Percentiles rank a stretch among this genome's conserved stretches.
Conservation (phyloP, 768 basidiomycete species). For the Naganishia vishniacii region DNA sequence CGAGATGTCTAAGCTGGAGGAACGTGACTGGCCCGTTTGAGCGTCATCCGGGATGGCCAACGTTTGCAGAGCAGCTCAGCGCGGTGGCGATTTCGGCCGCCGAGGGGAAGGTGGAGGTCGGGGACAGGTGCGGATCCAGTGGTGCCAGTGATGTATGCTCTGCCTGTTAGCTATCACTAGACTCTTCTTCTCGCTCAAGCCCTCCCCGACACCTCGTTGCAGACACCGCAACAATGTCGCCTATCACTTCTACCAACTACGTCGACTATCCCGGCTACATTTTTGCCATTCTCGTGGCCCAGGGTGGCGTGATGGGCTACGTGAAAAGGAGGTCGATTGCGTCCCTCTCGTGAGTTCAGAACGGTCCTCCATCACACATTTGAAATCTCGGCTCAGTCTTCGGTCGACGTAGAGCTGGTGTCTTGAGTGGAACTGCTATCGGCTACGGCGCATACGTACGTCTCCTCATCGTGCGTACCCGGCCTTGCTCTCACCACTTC, state of each 20-base stretch:
- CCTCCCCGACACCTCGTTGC: too few relatives aligned
- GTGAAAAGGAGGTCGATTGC: conserved; percentile 25
- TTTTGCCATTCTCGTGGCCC: conserved; percentile 24
- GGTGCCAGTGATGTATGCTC: too few relatives aligned
- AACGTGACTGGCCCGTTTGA: too few relatives aligned
- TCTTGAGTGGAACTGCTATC: conserved; percentile 22
- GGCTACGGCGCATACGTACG: conserved; percentile 32
- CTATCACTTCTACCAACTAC: conserved; percentile 1
- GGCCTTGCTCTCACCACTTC: neutral
- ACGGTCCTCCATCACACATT: neutral
- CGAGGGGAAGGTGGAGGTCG: too few relatives aligned
- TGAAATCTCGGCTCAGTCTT: too few relatives aligned
- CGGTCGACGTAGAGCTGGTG: conserved; percentile 18
- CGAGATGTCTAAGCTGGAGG: too few relatives aligned
- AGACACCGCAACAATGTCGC: neutral
- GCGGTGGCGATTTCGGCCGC: too few relatives aligned
- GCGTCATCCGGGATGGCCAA: too few relatives aligned
- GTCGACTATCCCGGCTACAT: conserved; percentile 27
- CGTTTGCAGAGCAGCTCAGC: too few relatives aligned
- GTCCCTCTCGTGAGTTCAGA: conserved; percentile 25
- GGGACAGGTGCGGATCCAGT: too few relatives aligned
- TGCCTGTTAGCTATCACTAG: too few relatives aligned
- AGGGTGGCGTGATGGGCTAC: conserved; percentile 30
- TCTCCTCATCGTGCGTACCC: neutral
- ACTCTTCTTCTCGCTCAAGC: too few relatives aligned